A percentile compares a stretch with the other conserved stretches of the same genome.
Conservation (phyloP, 2,329 filamentous ascomycete species). For the Drechslerella stenobrocha region DNA sequence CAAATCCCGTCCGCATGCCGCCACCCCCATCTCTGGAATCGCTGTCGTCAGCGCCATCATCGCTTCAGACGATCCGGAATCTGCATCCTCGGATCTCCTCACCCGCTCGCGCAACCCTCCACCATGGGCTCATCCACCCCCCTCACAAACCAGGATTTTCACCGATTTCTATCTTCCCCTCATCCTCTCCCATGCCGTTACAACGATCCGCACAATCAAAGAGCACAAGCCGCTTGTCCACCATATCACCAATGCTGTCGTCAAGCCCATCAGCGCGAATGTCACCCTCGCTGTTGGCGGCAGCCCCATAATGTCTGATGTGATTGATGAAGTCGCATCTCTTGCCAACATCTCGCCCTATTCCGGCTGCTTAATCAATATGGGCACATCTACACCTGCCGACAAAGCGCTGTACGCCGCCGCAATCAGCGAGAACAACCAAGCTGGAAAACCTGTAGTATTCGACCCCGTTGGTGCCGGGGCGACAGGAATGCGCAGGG, state of each 20-base stretch:
- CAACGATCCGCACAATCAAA: constrained; percentile 66
- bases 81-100: constrained; percentile 65
- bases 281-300: constrained; percentile 81
- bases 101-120: constrained; percentile 60
- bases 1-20: constrained; percentile 60
- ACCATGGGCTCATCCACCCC: constrained; percentile 21
- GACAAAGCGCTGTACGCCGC: constrained; percentile 68
- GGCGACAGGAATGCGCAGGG: constrained; percentile 73
- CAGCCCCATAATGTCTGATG: constrained; percentile 92
- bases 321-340: constrained; percentile 78
- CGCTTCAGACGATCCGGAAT: constrained; percentile 68
- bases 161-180: constrained; percentile 43
- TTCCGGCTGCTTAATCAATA: constrained; percentile 82
- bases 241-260: constrained; percentile 97
- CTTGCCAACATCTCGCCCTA: constrained; percentile 65
- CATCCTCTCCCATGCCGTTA: constrained; percentile 30
- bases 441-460: constrained; percentile 71
- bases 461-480: constrained; percentile 90
- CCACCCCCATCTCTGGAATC: constrained; percentile 73
- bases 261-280: constrained; percentile 93
- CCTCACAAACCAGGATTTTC: constrained; percentile 38
- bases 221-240: constrained; percentile 74
- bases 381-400: constrained; percentile 82
- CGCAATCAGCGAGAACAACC: constrained; percentile 80
- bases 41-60: constrained; percentile 90